These are phyloP conservation scores for Setomelanomma holmii DNA, from an alignment of 2,329 filamentous ascomycete species.

Conservation along the genomic window DNA sequence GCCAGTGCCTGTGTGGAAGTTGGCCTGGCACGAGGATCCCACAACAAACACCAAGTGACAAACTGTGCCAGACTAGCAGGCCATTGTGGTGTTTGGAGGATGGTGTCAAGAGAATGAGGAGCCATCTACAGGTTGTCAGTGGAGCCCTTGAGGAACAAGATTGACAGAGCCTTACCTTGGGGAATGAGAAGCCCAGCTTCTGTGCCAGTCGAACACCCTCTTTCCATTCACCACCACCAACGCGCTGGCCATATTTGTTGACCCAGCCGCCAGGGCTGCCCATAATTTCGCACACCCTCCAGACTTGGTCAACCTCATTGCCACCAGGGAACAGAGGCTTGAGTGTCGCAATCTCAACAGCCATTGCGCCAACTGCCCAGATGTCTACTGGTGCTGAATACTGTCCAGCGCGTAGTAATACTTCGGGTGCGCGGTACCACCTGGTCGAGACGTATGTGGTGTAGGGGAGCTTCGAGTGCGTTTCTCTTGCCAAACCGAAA, in stretches of 20 bases:
- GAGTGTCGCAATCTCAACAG: slow-evolving; percentile 93
- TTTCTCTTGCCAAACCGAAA: slow-evolving; percentile 96
- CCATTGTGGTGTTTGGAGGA: slow-evolving; percentile 90
- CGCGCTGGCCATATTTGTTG: slow-evolving; percentile 83
- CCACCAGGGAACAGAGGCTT: slow-evolving; percentile 97
- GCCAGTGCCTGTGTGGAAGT: slow-evolving; percentile 93
- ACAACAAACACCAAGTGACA: slow-evolving; percentile 98
- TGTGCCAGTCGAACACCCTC: slow-evolving; percentile 91
- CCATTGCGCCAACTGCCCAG: slow-evolving; percentile 98
- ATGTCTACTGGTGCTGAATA: slow-evolving; percentile 98
- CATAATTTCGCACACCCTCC: slow-evolving; percentile 99
- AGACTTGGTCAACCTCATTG: slow-evolving; percentile 98
- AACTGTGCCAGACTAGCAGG: slow-evolving; percentile 86
- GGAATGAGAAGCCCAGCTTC: slow-evolving; percentile 97
- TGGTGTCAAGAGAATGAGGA: slow-evolving; percentile 93
- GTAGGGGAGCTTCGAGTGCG: slow-evolving; percentile 93
- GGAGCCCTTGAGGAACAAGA: neutral
- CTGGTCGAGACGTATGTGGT: slow-evolving; percentile 98
- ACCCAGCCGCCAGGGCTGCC: slow-evolving; percentile 98
- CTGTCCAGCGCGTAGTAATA: slow-evolving; percentile 89
- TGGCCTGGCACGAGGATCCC: slow-evolving; percentile 91
- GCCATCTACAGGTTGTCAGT: slow-evolving; percentile 75
- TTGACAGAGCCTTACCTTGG: slow-evolving; percentile 63
- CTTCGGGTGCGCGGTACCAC: slow-evolving; percentile 95
- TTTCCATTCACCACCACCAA: slow-evolving; percentile 97